Base-by-base conservation (phyloP, 1,284 basidiomycete species). In the Apiotrichum porosum region DNA sequence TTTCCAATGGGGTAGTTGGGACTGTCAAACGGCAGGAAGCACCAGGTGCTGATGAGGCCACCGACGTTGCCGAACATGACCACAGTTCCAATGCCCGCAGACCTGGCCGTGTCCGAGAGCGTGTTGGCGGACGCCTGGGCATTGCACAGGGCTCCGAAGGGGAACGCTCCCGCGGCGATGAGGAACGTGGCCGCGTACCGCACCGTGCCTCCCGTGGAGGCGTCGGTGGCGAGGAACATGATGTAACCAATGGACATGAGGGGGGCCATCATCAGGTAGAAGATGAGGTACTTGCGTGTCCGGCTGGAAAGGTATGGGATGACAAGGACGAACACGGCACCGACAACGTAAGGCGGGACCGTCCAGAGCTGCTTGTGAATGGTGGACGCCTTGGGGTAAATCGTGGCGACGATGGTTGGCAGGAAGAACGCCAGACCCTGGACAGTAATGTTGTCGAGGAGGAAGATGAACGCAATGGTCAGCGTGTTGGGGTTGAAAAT, bases 401-500 rank as follows among this genome's bases (percentile, higher is more conserved):
- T 66, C 3, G 62, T 66, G 0, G 47, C 28, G 14, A 75, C 66
- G 17, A 74, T 65, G 3, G 69, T 68, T 0, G 68, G 65, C 3
- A 66, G 44, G 58, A 73, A 73, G 43, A 71, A 65, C 6, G 63
- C 67, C 3, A 66, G 49, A 8, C 66, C 61, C 42, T 69, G 65
- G 1, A 67, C 65, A 6, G 63, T 63, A 33, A 72, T 63, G 62
- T 76, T 76, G 58, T 73, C 63, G 41, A 75, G 51, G 4, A 75
- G 43, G 60, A 72, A 73, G 47, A 71, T 67, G 21, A 65, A 26
- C 3, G 68, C 60, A 32, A 58, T 49, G 17, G 56, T 44, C 17
- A 68, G 24, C 1, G 58, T 56, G 46, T 56, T 56, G 17, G 57
- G 56, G 32, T 57, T 55, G 24, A 53, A 37, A 43, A 70, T 56